A percentile compares a stretch with the other conserved stretches of the same genome.
Conservation (phyloP, 2,329 filamentous ascomycete genomes). For the Geosmithia putterillii region DNA sequence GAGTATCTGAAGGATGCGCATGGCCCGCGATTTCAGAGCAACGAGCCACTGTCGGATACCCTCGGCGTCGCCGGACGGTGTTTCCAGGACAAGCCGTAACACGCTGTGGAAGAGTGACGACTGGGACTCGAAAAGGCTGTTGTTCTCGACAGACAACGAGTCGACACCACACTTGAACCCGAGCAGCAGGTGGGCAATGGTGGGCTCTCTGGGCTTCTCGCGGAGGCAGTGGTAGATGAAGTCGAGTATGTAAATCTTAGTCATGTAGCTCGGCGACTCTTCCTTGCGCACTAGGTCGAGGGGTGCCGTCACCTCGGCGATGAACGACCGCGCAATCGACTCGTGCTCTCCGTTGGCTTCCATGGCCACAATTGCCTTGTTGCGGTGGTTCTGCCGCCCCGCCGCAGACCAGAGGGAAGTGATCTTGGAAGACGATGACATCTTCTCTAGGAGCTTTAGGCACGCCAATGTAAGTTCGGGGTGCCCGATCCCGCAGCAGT, state of each 20-base stretch:
- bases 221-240: constrained; percentile 74
- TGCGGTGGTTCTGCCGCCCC: constrained; percentile 52
- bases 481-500: constrained; percentile 78
- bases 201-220: constrained; percentile 64
- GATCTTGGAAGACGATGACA: constrained; percentile 74
- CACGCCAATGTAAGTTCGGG: constrained; percentile 69
- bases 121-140: constrained; percentile 57
- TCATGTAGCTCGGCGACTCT: constrained; percentile 60
- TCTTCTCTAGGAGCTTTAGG: constrained; percentile 70
- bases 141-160: constrained; percentile 53
- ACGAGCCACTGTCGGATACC: constrained; percentile 57
- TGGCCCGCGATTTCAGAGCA: constrained; percentile 52
- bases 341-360: constrained; percentile 71
- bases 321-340: constrained; percentile 63
- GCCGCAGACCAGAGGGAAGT: constrained; percentile 55
- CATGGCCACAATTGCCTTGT: constrained; percentile 80
- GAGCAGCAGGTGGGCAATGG: constrained; percentile 79
- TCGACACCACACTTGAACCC: constrained; percentile 72
- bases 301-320: constrained; percentile 51
- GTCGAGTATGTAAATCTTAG: constrained; percentile 74
- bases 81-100: constrained; percentile 56
- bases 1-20: constrained; percentile 66
- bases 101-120: constrained; percentile 77
- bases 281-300: constrained; percentile 64
- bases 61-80: constrained; percentile 51